Evolutionary conservation across 345 rosid genomes (phyloP), one percentile per base, ranked within the genome.

Genomic region (Trapa bicornis): DNA sequence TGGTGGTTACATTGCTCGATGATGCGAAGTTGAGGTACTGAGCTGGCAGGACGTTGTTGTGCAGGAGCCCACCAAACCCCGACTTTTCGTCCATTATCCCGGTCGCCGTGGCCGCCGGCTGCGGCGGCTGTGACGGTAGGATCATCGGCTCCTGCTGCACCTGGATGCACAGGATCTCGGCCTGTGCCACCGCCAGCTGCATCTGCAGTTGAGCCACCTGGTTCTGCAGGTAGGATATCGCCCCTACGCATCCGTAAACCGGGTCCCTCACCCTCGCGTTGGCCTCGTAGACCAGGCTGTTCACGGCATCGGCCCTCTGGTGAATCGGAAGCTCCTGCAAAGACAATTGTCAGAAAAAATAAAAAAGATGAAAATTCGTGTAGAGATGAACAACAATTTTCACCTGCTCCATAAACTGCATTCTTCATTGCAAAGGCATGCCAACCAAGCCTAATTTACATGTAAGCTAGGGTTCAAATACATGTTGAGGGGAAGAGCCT

Each of bases 131-230:
- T 3, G 76, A 54, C 4, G 72, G 61, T 68, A 57, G 35, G 48
- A 69, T 42, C 60, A 68, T 7, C 37, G 76, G 76, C 17, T 73
- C 29, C 36, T 64, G 68, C 65, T 73, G 76, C 56, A 73, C 72
- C 47, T 73, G 76, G 45, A 73, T 68, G 76, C 76, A 73, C 39
- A 68, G 69, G 38, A 73, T 73, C 68, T 73, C 76, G 7, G 76
- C 76, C 68, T 73, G 76, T 64, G 76, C 76, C 68, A 73, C 76
- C 1, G 76, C 72, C 5, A 73, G 76, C 65, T 73, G 76, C 76
- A 68, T 68, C 68, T 68, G 76, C 13, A 73, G 72, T 61, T 73
- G 76, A 37, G 72, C 33, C 58, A 73, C 72, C 68, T 73, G 76
- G 76, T 65, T 68, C 64, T 73, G 76, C 17, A 73, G 68, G 69